Base-by-base conservation (phyloP, 2,329 filamentous ascomycete species). In the Penicillium decumbens region DNA sequence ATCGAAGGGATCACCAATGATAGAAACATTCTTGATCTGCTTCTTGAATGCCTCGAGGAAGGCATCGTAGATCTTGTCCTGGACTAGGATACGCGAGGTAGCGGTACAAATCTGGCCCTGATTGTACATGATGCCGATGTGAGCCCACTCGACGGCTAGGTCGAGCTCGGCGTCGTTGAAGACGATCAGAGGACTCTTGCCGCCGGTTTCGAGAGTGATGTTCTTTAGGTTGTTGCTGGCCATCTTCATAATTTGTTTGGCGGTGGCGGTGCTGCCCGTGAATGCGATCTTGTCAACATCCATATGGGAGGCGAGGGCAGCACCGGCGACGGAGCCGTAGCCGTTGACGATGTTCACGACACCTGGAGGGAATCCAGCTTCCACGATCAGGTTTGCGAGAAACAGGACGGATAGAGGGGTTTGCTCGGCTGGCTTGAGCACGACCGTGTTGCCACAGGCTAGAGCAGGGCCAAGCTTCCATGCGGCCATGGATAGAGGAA, bases 401-500 rank as follows among this genome's bases (percentile, higher is more conserved):
- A 65, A 68, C 7, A 68, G 55, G 28, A 68, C 63, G 4, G 63
- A 66, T 20, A 68, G 57, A 1, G 66, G 66, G 3, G 66, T 68
- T 43, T 68, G 66, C 47, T 68, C 66, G 1, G 66, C 66, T 8
- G 66, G 63, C 53, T 68, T 68, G 30, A 68, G 46, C 6, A 68
- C 61, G n/a, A 68, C 44, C 10, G 66, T 64, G 49, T 68, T 68
- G 12, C 66, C 66, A 28, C 66, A 68, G 12, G 66, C 65, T 24
- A 68, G 56, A 1, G 66, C 66, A 28, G 66, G 66, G 1, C 66
- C 65, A 20, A 68, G 59, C 50, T 68, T 68, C 66, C 66, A 68
- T n/a, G 65, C 68, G 80, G 80, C 80, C 87, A 91, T 91, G 66
- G 88, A 80, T 40, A 92, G 75, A 6, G 88, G 57, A 45, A 60